Percentiles rank a stretch among this genome's conserved stretches.
Conservation (phyloP, 495 filamentous ascomycete species). For the Arthonia radiata region DNA sequence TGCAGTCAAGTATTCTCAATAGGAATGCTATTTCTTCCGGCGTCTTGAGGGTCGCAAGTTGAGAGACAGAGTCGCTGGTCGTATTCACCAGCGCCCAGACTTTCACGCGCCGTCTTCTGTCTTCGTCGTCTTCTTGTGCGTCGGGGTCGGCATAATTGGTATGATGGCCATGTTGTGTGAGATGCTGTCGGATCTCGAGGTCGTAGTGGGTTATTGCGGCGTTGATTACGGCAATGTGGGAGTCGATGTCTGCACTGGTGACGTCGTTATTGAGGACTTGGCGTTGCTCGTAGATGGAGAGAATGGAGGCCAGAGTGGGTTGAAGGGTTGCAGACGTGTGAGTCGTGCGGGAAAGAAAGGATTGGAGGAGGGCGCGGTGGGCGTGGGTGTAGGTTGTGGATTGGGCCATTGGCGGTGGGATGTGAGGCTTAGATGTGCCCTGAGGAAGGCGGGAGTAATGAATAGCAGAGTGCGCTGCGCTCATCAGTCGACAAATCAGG, state of each 20-base stretch:
- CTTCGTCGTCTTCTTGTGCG: conserved; percentile 12
- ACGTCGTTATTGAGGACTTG: conserved; percentile 28
- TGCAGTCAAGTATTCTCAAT: conserved; percentile 67
- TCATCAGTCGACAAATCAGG: too few species aligned
- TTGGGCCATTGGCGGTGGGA: too few species aligned
- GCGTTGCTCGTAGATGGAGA: conserved; percentile 25
- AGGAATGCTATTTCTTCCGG: conserved; percentile 79
- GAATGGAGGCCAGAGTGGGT: conserved; percentile 51
- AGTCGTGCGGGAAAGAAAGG: conserved; percentile 51
- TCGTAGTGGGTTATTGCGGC: conserved; percentile 53
- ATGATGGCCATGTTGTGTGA: conserved; percentile 27
- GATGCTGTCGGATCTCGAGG: conserved; percentile 53
- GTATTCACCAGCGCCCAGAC: conserved; percentile 72
- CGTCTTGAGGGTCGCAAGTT: conserved; percentile 58
- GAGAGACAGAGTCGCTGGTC: conserved; percentile 55
- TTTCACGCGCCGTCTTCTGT: too few species aligned
- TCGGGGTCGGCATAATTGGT: conserved; percentile 8
- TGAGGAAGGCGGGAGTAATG: too few species aligned
- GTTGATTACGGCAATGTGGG: conserved; percentile 45
- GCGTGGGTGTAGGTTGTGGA: too few species aligned
- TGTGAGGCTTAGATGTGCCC: too few species aligned
- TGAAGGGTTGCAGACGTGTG: conserved; percentile 52
- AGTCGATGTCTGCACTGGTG: conserved; percentile 37
- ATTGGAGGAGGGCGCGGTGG: conserved; percentile 85
- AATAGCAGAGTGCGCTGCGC: too few species aligned